These are phyloP conservation scores for Colletotrichum nymphaeae DNA, from an alignment of 2,329 filamentous ascomycete genomes.

Conservation along the genomic window DNA sequence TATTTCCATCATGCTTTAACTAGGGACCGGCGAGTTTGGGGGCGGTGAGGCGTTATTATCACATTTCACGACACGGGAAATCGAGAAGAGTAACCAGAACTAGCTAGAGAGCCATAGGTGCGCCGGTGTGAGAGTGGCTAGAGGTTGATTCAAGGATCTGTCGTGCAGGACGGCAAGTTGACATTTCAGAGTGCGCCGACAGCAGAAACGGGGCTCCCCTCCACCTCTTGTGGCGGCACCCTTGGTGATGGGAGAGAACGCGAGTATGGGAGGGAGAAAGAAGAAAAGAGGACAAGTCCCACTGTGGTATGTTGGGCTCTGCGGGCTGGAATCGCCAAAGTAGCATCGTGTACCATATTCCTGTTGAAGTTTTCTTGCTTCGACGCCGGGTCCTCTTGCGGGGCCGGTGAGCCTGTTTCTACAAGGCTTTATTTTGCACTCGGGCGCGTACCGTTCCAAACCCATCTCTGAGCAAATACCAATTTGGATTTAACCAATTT, in stretches of 20 bases:
- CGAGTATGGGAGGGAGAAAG: neutral
- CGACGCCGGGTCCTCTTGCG: neutral
- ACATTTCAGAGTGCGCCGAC: slow-evolving; percentile 2
- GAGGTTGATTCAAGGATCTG: neutral
- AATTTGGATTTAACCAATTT: slow-evolving; percentile 30
- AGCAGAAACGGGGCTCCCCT: neutral
- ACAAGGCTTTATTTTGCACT: slow-evolving; percentile 6
- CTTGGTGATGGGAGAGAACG: neutral
- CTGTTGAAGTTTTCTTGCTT: slow-evolving; percentile 19
- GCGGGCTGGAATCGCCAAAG: slow-evolving; percentile 14
- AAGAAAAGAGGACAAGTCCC: slow-evolving; percentile 12
- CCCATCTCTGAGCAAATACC: slow-evolving; percentile 26
- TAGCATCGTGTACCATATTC: slow-evolving; percentile 30
- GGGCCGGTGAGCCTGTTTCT: slow-evolving; percentile 6
- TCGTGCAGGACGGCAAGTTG: slow-evolving; percentile 20
- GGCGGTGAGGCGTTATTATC: slow-evolving; percentile 28
- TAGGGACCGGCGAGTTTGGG: slow-evolving; percentile 25
- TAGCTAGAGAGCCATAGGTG: slow-evolving; percentile 12
- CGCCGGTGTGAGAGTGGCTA: neutral
- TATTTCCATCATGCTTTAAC: slow-evolving; percentile 30
- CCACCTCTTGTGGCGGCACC: too few species aligned
- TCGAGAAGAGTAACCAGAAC: slow-evolving; percentile 24
- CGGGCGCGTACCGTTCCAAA: slow-evolving; percentile 17
- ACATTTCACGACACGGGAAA: slow-evolving; percentile 32
- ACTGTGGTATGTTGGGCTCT: slow-evolving; percentile 11